Evolutionary conservation across 2,329 filamentous ascomycete genomes (phyloP), one percentile per base, ranked within the genome.

Genomic region (Colletotrichum sp.): DNA sequence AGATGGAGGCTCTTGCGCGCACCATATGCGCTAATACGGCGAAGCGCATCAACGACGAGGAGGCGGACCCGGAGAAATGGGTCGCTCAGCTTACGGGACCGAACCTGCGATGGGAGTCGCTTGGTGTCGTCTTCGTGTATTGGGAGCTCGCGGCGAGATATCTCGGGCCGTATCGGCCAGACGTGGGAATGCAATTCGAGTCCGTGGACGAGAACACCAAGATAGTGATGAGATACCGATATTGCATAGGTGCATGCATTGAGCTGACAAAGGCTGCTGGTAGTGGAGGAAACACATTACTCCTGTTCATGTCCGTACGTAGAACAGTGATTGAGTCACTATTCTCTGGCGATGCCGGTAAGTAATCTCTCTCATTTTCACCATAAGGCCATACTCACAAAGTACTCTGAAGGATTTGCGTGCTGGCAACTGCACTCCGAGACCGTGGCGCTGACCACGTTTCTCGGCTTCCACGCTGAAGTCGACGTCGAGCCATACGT

Each of bases 71-170:
- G 0, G 76, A 83, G 5, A 78, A 78, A n/a, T 88, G 86, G 85
- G 77, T 84, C 1, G 79, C 78, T 3, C 84, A 87, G 43, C 86
- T 88, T 63, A 81, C 80, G 0, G 86, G 86, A 0, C 74, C 76
- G 0, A 83, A 83, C 18, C 78, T 86, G 24, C 82, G 87, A 1
- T 89, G 87, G 87, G 87, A 89, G 68, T 83, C 84, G 0, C 69
- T 89, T 2, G 86, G 86, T 0, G 68, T 87, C 13, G 77, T 87
- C 2, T 88, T 83, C 28, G 77, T 73, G 8, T 78, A 77, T 63
- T 78, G 78, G 76, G 76, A 78, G 61, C n/a, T 74, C 24, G 66
- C 69, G 28, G 73, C 63, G 9, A 63, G 73, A 24, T 73, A 59
- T 21, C 43, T 73, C 26, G 69, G 69, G 8, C 69, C 69, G 10